These are phyloP conservation scores for Cladorrhinum sp. DNA, from an alignment of 2,329 filamentous ascomycete genomes.

Conservation along the genomic window DNA sequence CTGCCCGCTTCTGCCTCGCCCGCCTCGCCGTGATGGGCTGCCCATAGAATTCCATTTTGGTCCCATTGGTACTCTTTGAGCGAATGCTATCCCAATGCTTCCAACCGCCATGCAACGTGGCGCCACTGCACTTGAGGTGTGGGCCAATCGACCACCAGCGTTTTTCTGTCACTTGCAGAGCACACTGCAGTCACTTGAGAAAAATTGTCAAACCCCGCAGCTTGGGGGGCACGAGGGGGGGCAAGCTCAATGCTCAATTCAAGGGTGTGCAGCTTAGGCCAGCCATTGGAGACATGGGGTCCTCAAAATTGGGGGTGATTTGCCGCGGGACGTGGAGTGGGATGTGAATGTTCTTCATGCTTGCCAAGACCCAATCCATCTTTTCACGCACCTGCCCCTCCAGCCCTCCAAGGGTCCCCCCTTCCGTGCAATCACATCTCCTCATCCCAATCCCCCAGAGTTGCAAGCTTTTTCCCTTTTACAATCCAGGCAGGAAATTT, in stretches of 20 bases:
- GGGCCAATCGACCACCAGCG: conserved; percentile 34
- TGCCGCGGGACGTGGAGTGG: conserved; percentile 14
- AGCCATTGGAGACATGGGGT: neutral
- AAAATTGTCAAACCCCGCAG: conserved; percentile 6
- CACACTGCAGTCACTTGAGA: conserved; percentile 37
- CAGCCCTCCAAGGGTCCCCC: conserved; percentile 16
- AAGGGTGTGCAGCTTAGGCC: conserved; percentile 6
- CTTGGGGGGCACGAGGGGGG: neutral
- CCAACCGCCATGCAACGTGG: conserved; percentile 36
- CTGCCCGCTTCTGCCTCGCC: conserved; percentile 21
- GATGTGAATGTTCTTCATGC: conserved; percentile 12
- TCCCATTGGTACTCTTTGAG: conserved; percentile 1
- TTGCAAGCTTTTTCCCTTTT: conserved; percentile 16
- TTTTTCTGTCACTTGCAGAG: conserved; percentile 35
- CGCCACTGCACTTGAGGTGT: conserved; percentile 33
- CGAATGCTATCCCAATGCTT: conserved; percentile 20
- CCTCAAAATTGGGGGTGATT: conserved; percentile 13
- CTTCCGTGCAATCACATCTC: conserved; percentile 14
- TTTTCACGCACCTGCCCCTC: conserved; percentile 20
- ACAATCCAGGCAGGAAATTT: conserved; percentile 11
- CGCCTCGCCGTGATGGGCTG: conserved; percentile 28
- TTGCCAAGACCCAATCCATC: conserved; percentile 24
- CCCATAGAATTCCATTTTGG: neutral
- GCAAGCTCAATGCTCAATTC: neutral
- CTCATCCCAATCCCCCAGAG: conserved; percentile 14